Percentiles rank a stretch among this genome's conserved stretches.
Evolutionary conservation across 768 basidiomycete genomes (phyloP).

Genomic region (Fistulinella prunicolor): DNA sequence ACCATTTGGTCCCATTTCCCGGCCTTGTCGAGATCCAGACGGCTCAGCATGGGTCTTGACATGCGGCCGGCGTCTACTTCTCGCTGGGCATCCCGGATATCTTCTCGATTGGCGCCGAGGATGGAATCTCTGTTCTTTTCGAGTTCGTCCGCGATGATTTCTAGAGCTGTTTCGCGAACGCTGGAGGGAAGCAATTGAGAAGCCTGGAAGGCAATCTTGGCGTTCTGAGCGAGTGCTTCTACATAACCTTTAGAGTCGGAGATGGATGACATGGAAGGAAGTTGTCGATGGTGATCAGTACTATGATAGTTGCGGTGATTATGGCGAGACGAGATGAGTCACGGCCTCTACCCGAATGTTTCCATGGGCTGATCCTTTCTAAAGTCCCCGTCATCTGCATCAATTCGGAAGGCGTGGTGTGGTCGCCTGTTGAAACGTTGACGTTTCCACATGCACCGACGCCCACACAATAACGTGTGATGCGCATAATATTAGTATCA

Average conservation of each 20-base stretch:
- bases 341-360: too few species aligned
- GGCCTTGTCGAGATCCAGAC: conserved; percentile 72
- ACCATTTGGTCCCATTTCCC: conserved; percentile 97
- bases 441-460: too few species aligned
- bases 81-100: conserved; percentile 74
- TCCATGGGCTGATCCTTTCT: too few species aligned
- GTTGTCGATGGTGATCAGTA: too few species aligned
- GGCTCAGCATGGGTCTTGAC: conserved; percentile 77
- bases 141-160: conserved; percentile 66
- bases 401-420: too few species aligned
- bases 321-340: too few species aligned
- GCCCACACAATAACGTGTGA: too few species aligned
- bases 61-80: conserved; percentile 85
- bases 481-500: too few species aligned
- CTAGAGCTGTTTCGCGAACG: conserved; percentile 70
- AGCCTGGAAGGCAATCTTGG: conserved; percentile 80
- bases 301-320: too few species aligned
- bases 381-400: too few species aligned
- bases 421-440: too few species aligned
- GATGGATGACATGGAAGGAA: conserved; percentile 11
- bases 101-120: conserved; percentile 74
- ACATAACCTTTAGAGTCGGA: conserved; percentile 26
- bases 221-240: conserved; percentile 69
- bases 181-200: conserved; percentile 75
- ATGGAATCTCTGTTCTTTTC: conserved; percentile 63